Evolutionary conservation across 169 alveolate genomes (phyloP), one percentile per base, ranked within the genome.

Genomic region (Theileria sp.): DNA sequence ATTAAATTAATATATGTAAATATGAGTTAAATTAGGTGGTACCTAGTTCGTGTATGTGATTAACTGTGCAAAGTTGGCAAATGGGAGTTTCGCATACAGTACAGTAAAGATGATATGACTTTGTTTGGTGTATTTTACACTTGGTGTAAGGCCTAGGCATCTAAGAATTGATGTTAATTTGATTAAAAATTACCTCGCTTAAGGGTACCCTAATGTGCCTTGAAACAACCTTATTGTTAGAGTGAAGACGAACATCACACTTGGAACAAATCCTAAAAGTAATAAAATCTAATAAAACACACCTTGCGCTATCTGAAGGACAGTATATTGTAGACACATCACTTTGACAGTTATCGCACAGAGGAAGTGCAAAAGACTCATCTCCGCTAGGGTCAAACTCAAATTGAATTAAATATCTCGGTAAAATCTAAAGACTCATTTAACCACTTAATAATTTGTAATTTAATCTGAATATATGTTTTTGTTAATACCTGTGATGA

Each of bases 271-370:
- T 87, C 78, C 87, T 92, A 62, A 19, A 64, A 60, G 36, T 10
- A 5, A 77, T 23, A 15, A 75, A 34, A 36, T 51, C 9, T 26
- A 44, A 23, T 34, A 38, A 30, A 72, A 72, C 30, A 5, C 62
- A 58, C 80, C 80, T 79, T 21, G 97, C 97, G 56, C 86, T 86
- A 80, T 94, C 97, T 17, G 97, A 92, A 23, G 94, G 94, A 69
- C 97, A 94, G 92, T 94, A 94, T 51, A 93, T 77, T 30, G 92
- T 77, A 13, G 97, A 94, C 4, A 96, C 96, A 38, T 91, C 92
- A 77, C 94, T 94, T 36, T 89, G 95, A 79, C 97, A 94, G 73
- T 92, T 94, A 80, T 94, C 97, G 79, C 97, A 94, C 76, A 94
- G 86, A 3, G 97, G 97, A 36, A 94, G 88, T 44, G 96, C 92